Evolutionary conservation across 139 green algal genomes (phyloP).

Genomic region (Chlorella sp.): DNA sequence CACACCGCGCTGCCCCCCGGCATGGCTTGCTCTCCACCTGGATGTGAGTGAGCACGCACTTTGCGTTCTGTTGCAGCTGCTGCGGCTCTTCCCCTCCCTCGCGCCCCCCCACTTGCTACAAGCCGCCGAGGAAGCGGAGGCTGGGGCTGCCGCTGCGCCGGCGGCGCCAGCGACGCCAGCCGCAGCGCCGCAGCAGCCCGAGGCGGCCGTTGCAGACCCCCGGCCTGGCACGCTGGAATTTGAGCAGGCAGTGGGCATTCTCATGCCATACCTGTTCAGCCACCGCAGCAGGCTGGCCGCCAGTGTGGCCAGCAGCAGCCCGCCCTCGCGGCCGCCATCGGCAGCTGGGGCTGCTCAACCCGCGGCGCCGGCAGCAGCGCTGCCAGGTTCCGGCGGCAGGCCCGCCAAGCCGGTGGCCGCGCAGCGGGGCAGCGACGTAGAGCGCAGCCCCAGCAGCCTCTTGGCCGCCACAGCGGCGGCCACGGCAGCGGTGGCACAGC

Average conservation of each 20-base stretch:
- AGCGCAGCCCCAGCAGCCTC: neutral
- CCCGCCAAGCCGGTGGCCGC: neutral
- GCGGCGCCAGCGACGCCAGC: neutral
- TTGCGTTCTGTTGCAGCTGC: too few relatives aligned
- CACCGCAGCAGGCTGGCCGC: conserved; percentile 67
- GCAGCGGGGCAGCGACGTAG: neutral
- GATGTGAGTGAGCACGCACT: too few relatives aligned
- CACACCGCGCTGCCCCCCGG: too few relatives aligned
- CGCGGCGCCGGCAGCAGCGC: neutral
- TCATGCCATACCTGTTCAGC: conserved; percentile 79
- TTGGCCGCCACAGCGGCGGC: neutral
- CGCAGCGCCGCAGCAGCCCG: neutral
- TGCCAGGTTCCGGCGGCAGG: neutral
- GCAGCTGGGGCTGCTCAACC: neutral
- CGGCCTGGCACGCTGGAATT: conserved; percentile 32
- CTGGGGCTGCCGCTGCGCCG: neutral
- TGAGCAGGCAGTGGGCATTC: conserved; percentile 40
- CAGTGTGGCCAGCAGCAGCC: neutral
- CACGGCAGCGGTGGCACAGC: conserved; percentile 2
- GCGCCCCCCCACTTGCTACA: conserved; percentile 37
- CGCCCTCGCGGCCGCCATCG: neutral
- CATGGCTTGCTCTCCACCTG: too few relatives aligned
- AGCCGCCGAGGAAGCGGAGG: neutral
- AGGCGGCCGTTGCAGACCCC: conserved; percentile 24
- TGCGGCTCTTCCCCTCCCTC: conserved; percentile 70